Evolutionary conservation across 2,329 filamentous ascomycete species (phyloP), one percentile per base, ranked within the genome.

Genomic region (Lachnellula suecica): DNA sequence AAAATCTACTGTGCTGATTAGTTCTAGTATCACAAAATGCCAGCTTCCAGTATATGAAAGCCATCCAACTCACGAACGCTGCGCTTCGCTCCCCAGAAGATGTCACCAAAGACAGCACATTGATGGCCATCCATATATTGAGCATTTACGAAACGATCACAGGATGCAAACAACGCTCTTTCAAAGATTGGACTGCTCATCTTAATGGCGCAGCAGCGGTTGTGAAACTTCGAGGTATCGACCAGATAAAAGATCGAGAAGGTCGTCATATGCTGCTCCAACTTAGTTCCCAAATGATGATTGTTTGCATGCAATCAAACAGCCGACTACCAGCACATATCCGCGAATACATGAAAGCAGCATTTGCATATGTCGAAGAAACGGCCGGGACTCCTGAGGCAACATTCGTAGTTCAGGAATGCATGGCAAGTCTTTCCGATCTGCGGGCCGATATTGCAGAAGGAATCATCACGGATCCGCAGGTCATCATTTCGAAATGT

Each of bases 131-230:
- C 15, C 70, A 82, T 43, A 75, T 83, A 42, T 70, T 83, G 5
- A 74, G 77, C 40, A 75, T 79, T 4, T 83, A 78, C 47, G 79
- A 82, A 63, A 78, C 77, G 59, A 70, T 82, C 53, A 74, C 76
- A 10, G 77, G 78, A 15, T 71, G 68, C 19, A 73, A 70, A 6
- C 66, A 71, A 7, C 70, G 73, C 47, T 79, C 77, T 0, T 69
- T 80, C 58, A 66, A 71, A 47, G 76, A 76, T 10, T 82, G 79
- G 74, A 73, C 78, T 52, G 69, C 78, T 47, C 79, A 82, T 59
- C 71, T 82, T 34, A 75, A 75, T 44, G 79, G 79, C 9, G 79
- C 79, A 2, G 74, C 75, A 2, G 72, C 74, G 4, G 68, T 83
- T 20, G 74, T 79, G 8, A 72, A 70, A 47, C 69, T 81, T 57